These are phyloP conservation scores for Phytophthora agathidicida DNA, from an alignment of 352 stramenopile genomes.

Conservation along the genomic window DNA sequence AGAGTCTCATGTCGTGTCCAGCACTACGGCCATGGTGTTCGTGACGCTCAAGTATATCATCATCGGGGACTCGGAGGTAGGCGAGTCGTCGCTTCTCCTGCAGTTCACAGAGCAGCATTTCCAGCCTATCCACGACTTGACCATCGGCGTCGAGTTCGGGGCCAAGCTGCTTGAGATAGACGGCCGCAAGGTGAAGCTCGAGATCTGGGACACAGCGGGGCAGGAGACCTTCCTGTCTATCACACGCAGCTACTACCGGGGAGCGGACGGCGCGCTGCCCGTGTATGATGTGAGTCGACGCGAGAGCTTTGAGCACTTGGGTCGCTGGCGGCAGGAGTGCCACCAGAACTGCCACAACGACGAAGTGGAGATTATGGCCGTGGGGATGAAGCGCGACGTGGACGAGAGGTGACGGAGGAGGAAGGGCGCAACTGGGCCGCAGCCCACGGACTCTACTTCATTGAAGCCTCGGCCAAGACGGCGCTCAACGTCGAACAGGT, in stretches of 20 bases:
- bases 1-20: no score
- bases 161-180: conserved; percentile 88
- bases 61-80: conserved; percentile 90
- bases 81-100: conserved; percentile 90
- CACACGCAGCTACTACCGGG: conserved; percentile 90
- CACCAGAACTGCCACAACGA: conserved; percentile 88
- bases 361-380: conserved; percentile 84
- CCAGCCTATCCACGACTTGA: conserved; percentile 90
- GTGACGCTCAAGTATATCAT: conserved; percentile 92
- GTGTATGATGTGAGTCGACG: conserved; percentile 87
- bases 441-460: conserved; percentile 76
- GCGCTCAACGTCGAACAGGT: conserved; percentile 84
- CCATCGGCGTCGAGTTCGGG: conserved; percentile 92
- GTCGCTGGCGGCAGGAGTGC: conserved; percentile 82
- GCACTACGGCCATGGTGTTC: conserved; percentile 87
- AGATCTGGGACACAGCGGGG: conserved; percentile 93
- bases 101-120: conserved; percentile 93
- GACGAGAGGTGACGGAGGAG: conserved; percentile 63
- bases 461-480: conserved; percentile 86
- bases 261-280: conserved; percentile 85
- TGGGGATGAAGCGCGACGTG: conserved; percentile 88
- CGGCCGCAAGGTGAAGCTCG: conserved; percentile 86
- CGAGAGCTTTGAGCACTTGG: conserved; percentile 82
- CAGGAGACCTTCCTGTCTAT: conserved; percentile 92
- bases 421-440: conserved; percentile 72